These are phyloP conservation scores for Kuraishia ogatae DNA, from an alignment of 805 yeast genomes.

Conservation along the genomic window DNA sequence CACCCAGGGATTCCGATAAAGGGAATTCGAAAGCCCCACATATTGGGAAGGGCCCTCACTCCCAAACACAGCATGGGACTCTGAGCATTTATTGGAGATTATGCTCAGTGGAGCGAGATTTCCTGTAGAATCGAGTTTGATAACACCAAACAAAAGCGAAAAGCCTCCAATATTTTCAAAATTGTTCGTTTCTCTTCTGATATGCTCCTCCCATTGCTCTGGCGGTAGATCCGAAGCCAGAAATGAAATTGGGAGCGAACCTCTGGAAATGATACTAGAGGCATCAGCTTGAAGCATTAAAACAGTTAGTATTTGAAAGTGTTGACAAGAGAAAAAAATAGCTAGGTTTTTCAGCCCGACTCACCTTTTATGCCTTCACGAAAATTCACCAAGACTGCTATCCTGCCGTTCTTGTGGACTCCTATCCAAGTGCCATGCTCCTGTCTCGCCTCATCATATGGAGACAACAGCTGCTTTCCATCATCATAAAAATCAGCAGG, in stretches of 20 bases:
- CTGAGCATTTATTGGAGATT: constrained; percentile 39
- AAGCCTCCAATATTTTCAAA: constrained; percentile 50
- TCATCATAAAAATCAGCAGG: constrained; percentile 33
- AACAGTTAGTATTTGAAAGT: background rate
- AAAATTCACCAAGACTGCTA: constrained; percentile 73
- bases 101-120: constrained; percentile 29
- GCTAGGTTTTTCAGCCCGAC: background rate
- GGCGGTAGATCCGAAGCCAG: constrained; percentile 24
- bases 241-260: constrained; percentile 32
- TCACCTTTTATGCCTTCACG: constrained; percentile 32
- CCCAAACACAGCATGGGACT: constrained; percentile 11
- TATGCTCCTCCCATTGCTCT: constrained; percentile 34
- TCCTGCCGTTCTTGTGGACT: constrained; percentile 37
- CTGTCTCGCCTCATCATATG: constrained; percentile 61
- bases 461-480: constrained; percentile 39
- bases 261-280: constrained; percentile 30
- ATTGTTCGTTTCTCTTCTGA: constrained; percentile 18
- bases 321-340: background rate
- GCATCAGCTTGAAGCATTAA: constrained; percentile 1
- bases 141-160: constrained; percentile 46
- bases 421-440: constrained; percentile 95
- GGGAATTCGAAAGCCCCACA: constrained; percentile 62
- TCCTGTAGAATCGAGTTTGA: constrained; percentile 20
- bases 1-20: constrained; percentile 64
- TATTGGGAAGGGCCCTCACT: constrained; percentile 10